Conservation (phyloP, 768 basidiomycete genomes). For the Macrolepiota albuminosa region DNA sequence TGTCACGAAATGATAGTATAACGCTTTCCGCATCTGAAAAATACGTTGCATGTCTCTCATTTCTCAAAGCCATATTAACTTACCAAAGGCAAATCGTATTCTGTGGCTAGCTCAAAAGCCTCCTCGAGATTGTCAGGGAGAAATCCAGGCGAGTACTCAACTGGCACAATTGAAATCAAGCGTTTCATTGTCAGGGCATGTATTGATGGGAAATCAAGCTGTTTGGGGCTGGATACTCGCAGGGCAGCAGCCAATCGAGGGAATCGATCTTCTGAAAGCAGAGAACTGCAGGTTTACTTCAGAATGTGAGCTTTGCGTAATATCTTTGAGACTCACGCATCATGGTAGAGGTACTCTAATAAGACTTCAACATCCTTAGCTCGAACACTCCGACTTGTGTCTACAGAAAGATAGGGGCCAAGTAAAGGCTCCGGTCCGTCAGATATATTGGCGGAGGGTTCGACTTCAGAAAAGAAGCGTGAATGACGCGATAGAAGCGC, state of each 20-base stretch:
- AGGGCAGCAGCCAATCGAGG: constrained; percentile 47
- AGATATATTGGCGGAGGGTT: not conserved
- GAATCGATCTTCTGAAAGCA: constrained; percentile 40
- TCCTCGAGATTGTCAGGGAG: constrained; percentile 44
- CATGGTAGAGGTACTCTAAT: constrained; percentile 64
- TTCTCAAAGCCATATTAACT: constrained; percentile 19
- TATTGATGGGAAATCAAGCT: constrained; percentile 53
- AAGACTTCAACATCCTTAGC: constrained; percentile 50
- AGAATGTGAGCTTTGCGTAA: not conserved
- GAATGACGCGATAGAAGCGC: constrained; percentile 52
- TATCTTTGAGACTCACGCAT: constrained; percentile 43
- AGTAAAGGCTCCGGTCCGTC: not conserved
- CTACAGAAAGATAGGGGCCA: constrained; percentile 23
- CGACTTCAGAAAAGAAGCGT: constrained; percentile 21
- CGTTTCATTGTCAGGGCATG: constrained; percentile 39
- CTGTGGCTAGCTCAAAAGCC: constrained; percentile 46
- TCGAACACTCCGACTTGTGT: constrained; percentile 31
- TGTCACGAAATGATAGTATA: constrained; percentile 62
- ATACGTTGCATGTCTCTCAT: not conserved
- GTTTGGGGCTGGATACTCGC: constrained; percentile 49
- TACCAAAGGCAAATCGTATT: constrained; percentile 46
- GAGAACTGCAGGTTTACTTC: constrained; percentile 32
- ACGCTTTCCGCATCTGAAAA: constrained; percentile 51
- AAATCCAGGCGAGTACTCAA: constrained; percentile 38
- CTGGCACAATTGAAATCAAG: constrained; percentile 45